phyloP scores from a whole-genome alignment of 2,329 filamentous ascomycete genomes.

The Scedosporium minutisporum region DNA sequence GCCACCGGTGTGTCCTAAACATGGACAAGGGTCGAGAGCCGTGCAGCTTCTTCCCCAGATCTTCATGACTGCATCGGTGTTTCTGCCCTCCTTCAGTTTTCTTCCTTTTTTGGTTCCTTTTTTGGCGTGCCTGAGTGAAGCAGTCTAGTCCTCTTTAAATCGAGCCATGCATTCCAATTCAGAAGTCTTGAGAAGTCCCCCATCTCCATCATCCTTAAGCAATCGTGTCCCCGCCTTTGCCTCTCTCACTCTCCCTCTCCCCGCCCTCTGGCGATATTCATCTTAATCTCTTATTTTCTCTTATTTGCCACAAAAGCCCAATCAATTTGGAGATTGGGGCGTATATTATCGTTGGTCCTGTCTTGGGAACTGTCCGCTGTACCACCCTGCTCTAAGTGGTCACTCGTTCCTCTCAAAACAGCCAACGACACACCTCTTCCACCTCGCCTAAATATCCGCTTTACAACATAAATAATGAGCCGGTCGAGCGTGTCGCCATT shows the following conservation, averaged over 20 bases:
- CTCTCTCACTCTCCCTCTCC: too few species aligned
- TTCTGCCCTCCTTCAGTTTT: not conserved
- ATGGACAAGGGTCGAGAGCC: not conserved
- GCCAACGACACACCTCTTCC: not conserved
- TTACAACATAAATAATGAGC: constrained; percentile 6
- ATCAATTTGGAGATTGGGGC: not conserved
- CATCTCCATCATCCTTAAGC: too few species aligned
- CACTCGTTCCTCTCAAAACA: not conserved
- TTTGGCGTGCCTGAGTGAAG: too few species aligned
- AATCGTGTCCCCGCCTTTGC: too few species aligned
- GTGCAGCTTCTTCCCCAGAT: not conserved
- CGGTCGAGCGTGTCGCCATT: not conserved
- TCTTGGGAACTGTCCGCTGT: not conserved
- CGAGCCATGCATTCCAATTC: too few species aligned
- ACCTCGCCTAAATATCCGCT: constrained; percentile 6
- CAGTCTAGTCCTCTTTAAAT: too few species aligned
- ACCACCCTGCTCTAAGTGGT: not conserved
- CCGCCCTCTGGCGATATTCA: not conserved
- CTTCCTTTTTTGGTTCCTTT: not conserved
- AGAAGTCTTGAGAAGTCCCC: too few species aligned
- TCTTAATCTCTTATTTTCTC: not conserved
- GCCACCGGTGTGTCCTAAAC: not conserved
- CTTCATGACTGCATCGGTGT: not conserved
- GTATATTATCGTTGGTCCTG: not conserved
- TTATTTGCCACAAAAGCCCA: not conserved